Evolutionary conservation across 768 basidiomycete genomes (phyloP), one percentile per base, ranked within the genome.

Genomic region (Naematelia encephala): DNA sequence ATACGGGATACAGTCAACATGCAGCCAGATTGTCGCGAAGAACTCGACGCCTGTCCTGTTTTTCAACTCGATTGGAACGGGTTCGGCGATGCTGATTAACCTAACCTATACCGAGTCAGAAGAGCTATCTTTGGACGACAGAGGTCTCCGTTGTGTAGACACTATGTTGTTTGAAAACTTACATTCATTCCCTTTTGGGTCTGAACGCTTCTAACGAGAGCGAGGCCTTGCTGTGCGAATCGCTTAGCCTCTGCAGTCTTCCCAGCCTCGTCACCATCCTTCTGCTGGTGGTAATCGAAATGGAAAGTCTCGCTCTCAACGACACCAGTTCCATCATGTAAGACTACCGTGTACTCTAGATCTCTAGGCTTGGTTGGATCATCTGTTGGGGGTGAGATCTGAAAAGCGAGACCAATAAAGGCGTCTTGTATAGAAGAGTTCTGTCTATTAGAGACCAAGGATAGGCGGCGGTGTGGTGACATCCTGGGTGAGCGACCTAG

Each of bases 291-390:
- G 29, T 57, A 68, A 14, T 39, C 46, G 2, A 51, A 44, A 34
- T 63, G 61, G 28, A 66, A 64, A 0, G 61, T 67, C 56, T 73
- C 69, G 10, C 56, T 62, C 46, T 66, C 69, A 5, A 67, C 55
- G 1, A 71, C 62, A 48, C 72, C 72, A 4, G 69, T 71, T 3
- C 72, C 72, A 61, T 73, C 72, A 54, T 73, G 69, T 26, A 73
- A 27, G 2, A 70, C 69, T 2, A 51, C 50, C 1, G 67, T 60
- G 43, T 68, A 70, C 44, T 70, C 69, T 10, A 73, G 22, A n/a
- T 67, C 58, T 21, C 66, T 22, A 25, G 56, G 43, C 61, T 52
- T 39, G 21, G 25, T 29, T 8, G 25, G 48, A 19, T 55, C 44
- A 11, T 28, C 14, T 42, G 30, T 51, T n/a, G 62, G 49, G 5